Conservation (phyloP, 106 monocot species). For the Amphibolis antarctica region DNA sequence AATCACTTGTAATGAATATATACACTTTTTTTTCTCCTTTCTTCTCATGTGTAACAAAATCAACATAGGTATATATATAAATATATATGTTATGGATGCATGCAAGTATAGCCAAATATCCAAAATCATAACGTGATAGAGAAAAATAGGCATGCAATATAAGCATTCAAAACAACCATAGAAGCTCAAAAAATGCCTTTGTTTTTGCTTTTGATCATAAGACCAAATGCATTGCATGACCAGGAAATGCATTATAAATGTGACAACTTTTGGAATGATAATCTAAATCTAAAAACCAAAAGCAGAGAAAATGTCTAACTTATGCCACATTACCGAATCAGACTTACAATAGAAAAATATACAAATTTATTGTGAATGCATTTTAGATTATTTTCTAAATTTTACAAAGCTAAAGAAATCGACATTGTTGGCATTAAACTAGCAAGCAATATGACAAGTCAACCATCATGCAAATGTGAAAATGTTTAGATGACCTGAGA, state of each 20-base stretch:
- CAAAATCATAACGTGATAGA: background rate
- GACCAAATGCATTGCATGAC: no score
- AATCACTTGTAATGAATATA: no score
- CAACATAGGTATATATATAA: no score
- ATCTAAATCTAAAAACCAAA: background rate
- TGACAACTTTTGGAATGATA: background rate
- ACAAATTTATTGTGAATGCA: background rate
- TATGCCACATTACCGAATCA: background rate
- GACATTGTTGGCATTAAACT: no score
- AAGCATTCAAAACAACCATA: no score
- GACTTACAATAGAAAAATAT: background rate
- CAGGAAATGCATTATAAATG: background rate
- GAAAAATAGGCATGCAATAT: background rate
- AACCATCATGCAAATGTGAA: no score
- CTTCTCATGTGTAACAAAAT: no score
- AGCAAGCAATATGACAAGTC: no score
- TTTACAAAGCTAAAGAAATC: background rate
- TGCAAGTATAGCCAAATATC: background rate
- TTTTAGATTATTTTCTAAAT: background rate
- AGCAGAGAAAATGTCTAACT: background rate
- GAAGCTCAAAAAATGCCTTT: no score
- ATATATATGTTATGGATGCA: background rate
- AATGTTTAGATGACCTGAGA: no score
- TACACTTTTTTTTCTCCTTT: no score
- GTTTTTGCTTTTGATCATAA: no score